Percentiles rank a stretch among this genome's conserved stretches.
These are phyloP conservation scores for Odonthalia washingtoniensis DNA, from an alignment of 31 red algal genomes.

Conservation along the genomic window DNA sequence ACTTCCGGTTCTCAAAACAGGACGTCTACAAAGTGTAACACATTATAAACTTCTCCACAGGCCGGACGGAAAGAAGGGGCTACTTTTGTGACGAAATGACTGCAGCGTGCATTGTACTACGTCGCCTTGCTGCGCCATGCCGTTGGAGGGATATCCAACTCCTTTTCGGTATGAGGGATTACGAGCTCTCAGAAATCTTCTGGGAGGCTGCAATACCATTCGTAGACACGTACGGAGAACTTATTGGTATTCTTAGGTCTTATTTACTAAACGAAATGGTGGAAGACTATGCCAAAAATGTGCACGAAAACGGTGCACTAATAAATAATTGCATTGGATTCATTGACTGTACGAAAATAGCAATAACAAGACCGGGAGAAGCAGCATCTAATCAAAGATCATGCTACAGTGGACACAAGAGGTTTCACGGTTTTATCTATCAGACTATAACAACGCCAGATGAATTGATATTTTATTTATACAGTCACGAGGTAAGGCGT, in stretches of 20 bases:
- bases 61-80: no score
- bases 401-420: background rate
- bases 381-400: background rate
- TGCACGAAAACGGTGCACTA: background rate
- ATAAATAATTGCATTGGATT: background rate
- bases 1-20: no score
- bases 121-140: background rate
- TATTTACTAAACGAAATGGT: background rate
- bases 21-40: no score
- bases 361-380: background rate
- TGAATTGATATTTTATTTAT: no score
- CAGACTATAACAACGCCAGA: conserved; percentile 6
- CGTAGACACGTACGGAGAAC: no score
- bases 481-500: no score
- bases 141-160: background rate
- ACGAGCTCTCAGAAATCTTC: conserved; percentile 6
- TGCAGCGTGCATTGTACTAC: no score
- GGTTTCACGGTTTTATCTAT: conserved; percentile 14
- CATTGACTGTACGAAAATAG: conserved; percentile 38
- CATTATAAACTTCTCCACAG: no score
- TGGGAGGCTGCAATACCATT: background rate
- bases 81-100: no score
- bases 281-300: background rate
- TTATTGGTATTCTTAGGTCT: background rate
- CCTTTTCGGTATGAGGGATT: background rate